These are phyloP conservation scores for Yamadazyma epiphylla DNA, from an alignment of 1,139 yeast species.

Conservation along the genomic window DNA sequence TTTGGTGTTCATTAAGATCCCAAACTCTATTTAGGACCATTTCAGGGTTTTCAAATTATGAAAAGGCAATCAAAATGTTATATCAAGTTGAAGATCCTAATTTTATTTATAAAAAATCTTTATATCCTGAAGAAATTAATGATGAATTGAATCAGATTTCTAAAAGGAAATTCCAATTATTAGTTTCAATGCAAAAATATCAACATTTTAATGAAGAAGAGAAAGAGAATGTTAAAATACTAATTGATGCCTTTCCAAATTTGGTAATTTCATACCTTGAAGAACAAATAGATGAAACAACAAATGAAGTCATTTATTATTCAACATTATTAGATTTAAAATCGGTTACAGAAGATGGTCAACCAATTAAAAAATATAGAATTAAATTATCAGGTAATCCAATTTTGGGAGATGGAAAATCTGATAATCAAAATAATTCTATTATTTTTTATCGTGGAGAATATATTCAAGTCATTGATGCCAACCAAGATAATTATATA, in stretches of 20 bases:
- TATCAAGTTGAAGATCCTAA: slow-evolving; percentile 62
- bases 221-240: slow-evolving; percentile 48
- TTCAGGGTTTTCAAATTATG: slow-evolving; percentile 72
- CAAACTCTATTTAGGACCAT: slow-evolving; percentile 78
- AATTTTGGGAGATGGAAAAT: slow-evolving; percentile 84
- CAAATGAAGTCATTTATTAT: slow-evolving; percentile 38
- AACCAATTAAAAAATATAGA: slow-evolving; percentile 46
- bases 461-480: slow-evolving; percentile 82
- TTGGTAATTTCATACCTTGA: slow-evolving; percentile 59
- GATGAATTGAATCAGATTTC: slow-evolving; percentile 50
- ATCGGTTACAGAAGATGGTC: slow-evolving; percentile 31
- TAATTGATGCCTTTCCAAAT: slow-evolving; percentile 61
- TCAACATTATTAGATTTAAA: slow-evolving; percentile 62
- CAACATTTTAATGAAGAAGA: slow-evolving; percentile 50
- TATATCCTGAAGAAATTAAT: slow-evolving; percentile 29
- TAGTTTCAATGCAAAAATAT: slow-evolving; percentile 71
- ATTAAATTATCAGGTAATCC: slow-evolving; percentile 79
- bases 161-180: slow-evolving; percentile 58
- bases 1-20: slow-evolving; percentile 78
- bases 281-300: slow-evolving; percentile 33
- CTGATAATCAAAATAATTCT: slow-evolving; percentile 81
- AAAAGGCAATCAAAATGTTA: slow-evolving; percentile 62
- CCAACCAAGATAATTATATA: slow-evolving; percentile 82
- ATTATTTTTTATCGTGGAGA: slow-evolving; percentile 81
- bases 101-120: slow-evolving; percentile 4